phyloP scores from a whole-genome alignment of 345 rosid genomes.

The Noccaea bulbosa region DNA sequence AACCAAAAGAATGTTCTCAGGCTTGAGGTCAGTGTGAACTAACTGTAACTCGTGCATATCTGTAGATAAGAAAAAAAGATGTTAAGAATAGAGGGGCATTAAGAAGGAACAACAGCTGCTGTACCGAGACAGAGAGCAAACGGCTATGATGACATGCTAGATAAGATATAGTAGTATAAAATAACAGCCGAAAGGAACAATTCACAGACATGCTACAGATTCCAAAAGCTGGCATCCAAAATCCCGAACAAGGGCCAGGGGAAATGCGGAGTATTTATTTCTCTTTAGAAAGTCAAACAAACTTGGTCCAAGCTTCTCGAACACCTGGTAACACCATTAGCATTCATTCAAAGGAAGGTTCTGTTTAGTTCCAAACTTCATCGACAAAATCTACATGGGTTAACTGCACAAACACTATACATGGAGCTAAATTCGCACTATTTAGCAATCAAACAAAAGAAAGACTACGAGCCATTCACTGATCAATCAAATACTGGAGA shows the following conservation, averaged over 20 bases:
- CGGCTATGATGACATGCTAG: constrained; percentile 31
- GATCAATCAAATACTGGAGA: background rate
- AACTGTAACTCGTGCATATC: constrained; percentile 83
- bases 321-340: constrained; percentile 84
- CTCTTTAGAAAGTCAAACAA: constrained; percentile 92
- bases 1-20: constrained; percentile 82
- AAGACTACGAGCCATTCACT: constrained; percentile 12
- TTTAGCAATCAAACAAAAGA: constrained; percentile 1
- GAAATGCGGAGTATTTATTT: constrained; percentile 90
- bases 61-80: constrained; percentile 43
- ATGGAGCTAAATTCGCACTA: constrained; percentile 1
- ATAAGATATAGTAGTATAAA: constrained; percentile 17
- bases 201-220: constrained; percentile 93
- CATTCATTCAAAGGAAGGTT: constrained; percentile 66
- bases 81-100: constrained; percentile 24
- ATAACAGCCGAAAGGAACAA: constrained; percentile 47
- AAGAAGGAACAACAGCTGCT: constrained; percentile 15
- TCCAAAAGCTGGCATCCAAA: constrained; percentile 96
- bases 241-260: constrained; percentile 91
- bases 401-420: constrained; percentile 33
- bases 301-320: constrained; percentile 98
- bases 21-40: constrained; percentile 91
- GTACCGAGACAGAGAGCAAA: constrained; percentile 36
- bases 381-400: constrained; percentile 42
- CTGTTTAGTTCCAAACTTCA: constrained; percentile 53